Base-by-base conservation (phyloP, 768 basidiomycete genomes). In the Agaricus blazei region DNA sequence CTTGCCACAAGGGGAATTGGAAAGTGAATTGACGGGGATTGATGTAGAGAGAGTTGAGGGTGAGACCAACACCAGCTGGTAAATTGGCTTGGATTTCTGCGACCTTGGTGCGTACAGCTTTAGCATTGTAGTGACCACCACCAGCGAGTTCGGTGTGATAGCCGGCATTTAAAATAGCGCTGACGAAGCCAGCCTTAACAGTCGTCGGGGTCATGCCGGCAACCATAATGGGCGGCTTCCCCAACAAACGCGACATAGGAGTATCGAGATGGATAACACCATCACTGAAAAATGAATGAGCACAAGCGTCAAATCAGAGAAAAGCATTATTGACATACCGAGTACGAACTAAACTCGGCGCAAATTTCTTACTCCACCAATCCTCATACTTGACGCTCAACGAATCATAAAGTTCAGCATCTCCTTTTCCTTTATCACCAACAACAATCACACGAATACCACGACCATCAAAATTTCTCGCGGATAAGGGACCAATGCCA, bases 121-220 rank as follows among this genome's bases (percentile, higher is more conserved):
- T 79, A 29, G 90, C 77, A 65, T 92, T 95, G 76, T 98, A 99
- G 73, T 99, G 97, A 12, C 94, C 97, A 51, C 97, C 97, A 58
- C 97, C 97, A 51, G 97, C 97, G 59, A 99, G 81, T 71, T 99
- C 97, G 64, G 98, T 80, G 68, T 99, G 97, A 69, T 88, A 98
- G 1, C 96, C 96, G 27, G 97, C 95, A 59, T 87, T 82, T 62
- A 97, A 84, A 45, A 96, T 81, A 7, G 97, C 95, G 57, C 87
- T 86, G 64, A 98, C 95, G 69, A 98, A 96, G 15, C 94, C 94
- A 31, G 88, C 88, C 68, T 95, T 88, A 60, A 99, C 97, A 31
- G 97, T 99, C 1, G 88, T 88, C 0, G 97, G 97, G 0, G 97
- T 99, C 97, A 99, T 98, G 57, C 97, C 97, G 48, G 95, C 96